phyloP scores from a whole-genome alignment of 768 basidiomycete genomes.

The Lactarius trivialis region DNA sequence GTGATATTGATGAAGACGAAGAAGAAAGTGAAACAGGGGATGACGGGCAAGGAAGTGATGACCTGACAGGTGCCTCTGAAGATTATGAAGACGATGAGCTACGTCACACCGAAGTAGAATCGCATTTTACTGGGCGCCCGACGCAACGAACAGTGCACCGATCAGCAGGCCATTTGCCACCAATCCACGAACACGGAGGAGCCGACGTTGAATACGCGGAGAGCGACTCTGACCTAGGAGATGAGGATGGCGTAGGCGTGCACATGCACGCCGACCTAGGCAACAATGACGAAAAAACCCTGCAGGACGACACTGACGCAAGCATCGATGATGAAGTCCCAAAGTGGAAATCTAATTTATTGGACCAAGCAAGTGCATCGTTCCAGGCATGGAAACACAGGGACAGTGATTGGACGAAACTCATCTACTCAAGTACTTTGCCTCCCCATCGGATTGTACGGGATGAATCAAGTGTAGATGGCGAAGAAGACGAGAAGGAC shows the following conservation, averaged over 20 bases:
- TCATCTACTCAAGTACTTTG: conserved; percentile 70
- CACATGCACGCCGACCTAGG: conserved; percentile 37
- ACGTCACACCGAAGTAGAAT: conserved; percentile 24
- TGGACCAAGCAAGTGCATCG: conserved; percentile 40
- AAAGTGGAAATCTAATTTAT: conserved; percentile 68
- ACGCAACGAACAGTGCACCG: conserved; percentile 18
- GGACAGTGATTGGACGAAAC: conserved; percentile 72
- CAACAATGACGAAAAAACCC: conserved; percentile 44
- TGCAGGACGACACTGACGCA: conserved; percentile 43
- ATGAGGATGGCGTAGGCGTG: conserved; percentile 41
- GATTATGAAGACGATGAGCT: conserved; percentile 29
- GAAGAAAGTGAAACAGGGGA: conserved; percentile 26
- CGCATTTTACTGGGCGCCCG: conserved; percentile 19
- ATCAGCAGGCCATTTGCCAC: conserved; percentile 24
- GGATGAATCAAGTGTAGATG: conserved; percentile 30
- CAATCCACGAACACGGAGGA: conserved; percentile 32
- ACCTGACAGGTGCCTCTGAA: conserved; percentile 25
- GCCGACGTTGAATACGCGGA: conserved; percentile 62
- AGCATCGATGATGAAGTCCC: conserved; percentile 48
- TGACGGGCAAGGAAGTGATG: conserved; percentile 28
- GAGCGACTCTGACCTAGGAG: conserved; percentile 67
- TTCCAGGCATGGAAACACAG: conserved; percentile 36
- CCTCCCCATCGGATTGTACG: conserved; percentile 61
- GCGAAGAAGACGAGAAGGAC: conserved; percentile 29
- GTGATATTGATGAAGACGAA: conserved; percentile 29